These are phyloP conservation scores for Pelargonium australe DNA, from an alignment of 441 rosid genomes.

Conservation along the genomic window DNA sequence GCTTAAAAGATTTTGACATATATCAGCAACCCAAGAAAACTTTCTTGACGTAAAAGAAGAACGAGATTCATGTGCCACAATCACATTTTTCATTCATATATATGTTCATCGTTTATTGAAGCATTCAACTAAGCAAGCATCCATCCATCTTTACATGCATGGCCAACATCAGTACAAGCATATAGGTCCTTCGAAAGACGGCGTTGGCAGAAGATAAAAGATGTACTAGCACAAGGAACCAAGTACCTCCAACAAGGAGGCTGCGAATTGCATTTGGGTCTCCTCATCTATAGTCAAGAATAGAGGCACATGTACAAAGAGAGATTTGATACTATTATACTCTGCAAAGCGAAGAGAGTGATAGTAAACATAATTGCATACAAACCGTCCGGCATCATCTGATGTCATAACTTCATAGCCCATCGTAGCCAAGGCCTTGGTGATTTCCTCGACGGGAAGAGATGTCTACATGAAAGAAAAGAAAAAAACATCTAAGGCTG, in stretches of 20 bases:
- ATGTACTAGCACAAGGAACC: constrained; percentile 50
- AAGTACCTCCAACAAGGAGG: constrained; percentile 86
- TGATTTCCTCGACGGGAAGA: constrained; percentile 65
- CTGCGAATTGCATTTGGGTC: constrained; percentile 78
- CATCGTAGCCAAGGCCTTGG: constrained; percentile 50
- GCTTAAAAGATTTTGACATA: constrained; percentile 20
- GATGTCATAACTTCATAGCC: constrained; percentile 77
- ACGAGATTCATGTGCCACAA: constrained; percentile 20
- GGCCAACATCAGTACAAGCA: constrained; percentile 9
- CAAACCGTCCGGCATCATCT: constrained; percentile 90
- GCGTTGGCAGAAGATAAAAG: constrained; percentile 18
- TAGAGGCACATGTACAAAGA: constrained; percentile 92
- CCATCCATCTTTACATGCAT: constrained; percentile 20
- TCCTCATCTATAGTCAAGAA: constrained; percentile 78
- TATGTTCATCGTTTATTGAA: constrained; percentile 28
- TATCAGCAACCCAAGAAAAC: not conserved
- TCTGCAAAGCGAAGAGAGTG: constrained; percentile 92
- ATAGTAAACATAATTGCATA: constrained; percentile 91
- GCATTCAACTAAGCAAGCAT: constrained; percentile 22
- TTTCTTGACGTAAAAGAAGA: constrained; percentile 13
- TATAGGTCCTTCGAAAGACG: constrained; percentile 4
- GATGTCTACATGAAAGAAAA: constrained; percentile 45
- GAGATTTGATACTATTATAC: constrained; percentile 59
- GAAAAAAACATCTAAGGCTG: not conserved
- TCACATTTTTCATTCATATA: constrained; percentile 26